Evolutionary conservation across 495 filamentous ascomycete genomes (phyloP).

Genomic region (Podospora comata): DNA sequence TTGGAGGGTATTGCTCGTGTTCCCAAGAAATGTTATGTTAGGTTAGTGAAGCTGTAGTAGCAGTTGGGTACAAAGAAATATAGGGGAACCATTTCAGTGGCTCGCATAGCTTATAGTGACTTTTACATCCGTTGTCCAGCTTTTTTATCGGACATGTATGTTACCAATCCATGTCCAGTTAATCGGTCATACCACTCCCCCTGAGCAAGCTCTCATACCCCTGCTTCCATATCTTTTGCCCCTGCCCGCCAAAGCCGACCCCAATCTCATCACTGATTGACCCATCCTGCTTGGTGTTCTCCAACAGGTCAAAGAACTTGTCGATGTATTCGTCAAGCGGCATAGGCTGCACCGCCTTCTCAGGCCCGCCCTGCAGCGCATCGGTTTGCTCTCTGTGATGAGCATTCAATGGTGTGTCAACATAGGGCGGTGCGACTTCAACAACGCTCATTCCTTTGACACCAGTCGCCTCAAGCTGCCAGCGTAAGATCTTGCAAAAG

Average conservation of each 20-base stretch:
- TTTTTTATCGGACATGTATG: no score
- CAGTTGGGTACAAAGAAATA: background rate
- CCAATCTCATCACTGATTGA: background rate
- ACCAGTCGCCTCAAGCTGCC: background rate
- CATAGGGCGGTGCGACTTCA: background rate
- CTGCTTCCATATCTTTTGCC: background rate
- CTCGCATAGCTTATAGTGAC: background rate
- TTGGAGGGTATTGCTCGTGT: conserved; percentile 30
- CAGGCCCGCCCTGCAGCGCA: background rate
- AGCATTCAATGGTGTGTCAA: background rate
- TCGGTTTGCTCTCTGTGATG: background rate
- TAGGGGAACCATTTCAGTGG: background rate
- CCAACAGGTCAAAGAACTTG: background rate
- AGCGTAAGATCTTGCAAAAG: background rate
- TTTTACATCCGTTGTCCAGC: no score
- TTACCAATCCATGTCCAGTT: background rate
- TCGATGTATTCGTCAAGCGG: background rate
- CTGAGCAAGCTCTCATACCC: background rate
- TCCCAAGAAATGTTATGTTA: conserved; percentile 30
- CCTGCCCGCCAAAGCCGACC: background rate
- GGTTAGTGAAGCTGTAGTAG: background rate
- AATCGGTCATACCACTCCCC: background rate
- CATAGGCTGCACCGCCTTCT: background rate
- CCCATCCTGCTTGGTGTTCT: background rate
- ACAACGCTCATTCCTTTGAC: background rate